A percentile compares a stretch with the other conserved stretches of the same genome.
Conservation (phyloP, 768 basidiomycete species). For the Chalciporus chontae region DNA sequence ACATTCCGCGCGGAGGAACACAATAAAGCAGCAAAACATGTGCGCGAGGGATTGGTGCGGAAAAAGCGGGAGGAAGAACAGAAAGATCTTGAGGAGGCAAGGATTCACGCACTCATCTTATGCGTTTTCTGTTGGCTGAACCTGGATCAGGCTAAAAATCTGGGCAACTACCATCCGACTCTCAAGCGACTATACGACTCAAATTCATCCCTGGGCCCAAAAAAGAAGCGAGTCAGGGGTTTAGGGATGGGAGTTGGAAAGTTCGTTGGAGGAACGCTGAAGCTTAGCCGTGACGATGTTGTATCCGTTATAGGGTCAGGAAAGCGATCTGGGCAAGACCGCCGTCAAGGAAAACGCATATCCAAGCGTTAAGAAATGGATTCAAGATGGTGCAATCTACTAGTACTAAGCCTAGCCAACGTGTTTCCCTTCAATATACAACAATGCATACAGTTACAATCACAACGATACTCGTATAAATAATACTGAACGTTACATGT, state of each 20-base stretch:
- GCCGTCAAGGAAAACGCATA: conserved; percentile 1
- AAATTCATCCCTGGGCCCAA: conserved; percentile 20
- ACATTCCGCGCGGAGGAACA: conserved; percentile 57
- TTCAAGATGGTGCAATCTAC: neutral
- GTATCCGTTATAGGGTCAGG: conserved; percentile 29
- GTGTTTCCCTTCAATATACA: neutral
- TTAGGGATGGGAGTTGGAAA: conserved; percentile 77
- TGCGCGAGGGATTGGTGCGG: conserved; percentile 63
- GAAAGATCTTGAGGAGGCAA: conserved; percentile 66
- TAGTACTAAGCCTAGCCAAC: neutral
- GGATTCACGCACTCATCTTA: conserved; percentile 1
- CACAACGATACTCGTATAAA: conserved; percentile 5
- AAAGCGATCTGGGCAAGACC: conserved; percentile 2
- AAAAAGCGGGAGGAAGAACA: conserved; percentile 58
- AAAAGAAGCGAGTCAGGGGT: conserved; percentile 57
- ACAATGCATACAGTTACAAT: neutral
- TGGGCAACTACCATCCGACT: conserved; percentile 81
- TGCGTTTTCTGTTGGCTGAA: conserved; percentile 4
- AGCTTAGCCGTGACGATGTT: conserved; percentile 62
- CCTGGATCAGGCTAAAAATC: conserved; percentile 62
- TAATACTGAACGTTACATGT: conserved; percentile 15
- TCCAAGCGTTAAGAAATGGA: conserved; percentile 7
- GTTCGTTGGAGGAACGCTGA: conserved; percentile 66
- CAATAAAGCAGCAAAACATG: conserved; percentile 65
- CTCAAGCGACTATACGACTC: conserved; percentile 65